Conservation (phyloP, 176 grass and related monocot genomes). For the Bonia amplexicaulis region DNA sequence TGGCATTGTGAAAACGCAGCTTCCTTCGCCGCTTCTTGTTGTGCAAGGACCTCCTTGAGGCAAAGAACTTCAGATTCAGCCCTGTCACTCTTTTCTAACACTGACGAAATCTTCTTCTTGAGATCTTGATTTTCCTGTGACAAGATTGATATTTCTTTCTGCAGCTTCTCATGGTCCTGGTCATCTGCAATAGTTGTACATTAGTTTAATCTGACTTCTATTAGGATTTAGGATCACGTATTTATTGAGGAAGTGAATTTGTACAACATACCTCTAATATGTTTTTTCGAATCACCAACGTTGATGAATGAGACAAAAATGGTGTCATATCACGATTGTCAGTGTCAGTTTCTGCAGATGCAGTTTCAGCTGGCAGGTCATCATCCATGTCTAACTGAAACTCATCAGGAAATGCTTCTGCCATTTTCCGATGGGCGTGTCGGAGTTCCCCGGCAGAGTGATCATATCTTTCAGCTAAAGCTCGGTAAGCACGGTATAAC, state of each 20-base stretch:
- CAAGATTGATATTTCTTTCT: conserved; percentile 77
- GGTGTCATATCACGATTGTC: conserved; percentile 47
- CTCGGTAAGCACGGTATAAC: conserved; percentile 90
- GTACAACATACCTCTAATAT: conserved; percentile 40
- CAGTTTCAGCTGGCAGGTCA: conserved; percentile 54
- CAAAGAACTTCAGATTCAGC: conserved; percentile 52
- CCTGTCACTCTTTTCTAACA: conserved; percentile 48
- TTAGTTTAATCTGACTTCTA: conserved; percentile 15
- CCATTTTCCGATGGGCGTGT: conserved; percentile 78
- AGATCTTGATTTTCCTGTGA: conserved; percentile 87
- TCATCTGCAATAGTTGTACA: conserved; percentile 33
- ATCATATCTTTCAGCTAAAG: conserved; percentile 90
- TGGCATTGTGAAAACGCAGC: conserved; percentile 55
- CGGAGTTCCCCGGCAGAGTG: conserved; percentile 84
- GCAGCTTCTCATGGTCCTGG: conserved; percentile 57
- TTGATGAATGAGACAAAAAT: conserved; percentile 56
- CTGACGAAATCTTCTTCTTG: conserved; percentile 57
- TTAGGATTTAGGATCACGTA: background rate
- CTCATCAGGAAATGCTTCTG: conserved; percentile 87
- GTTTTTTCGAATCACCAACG: conserved; percentile 44
- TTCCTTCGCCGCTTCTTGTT: conserved; percentile 63
- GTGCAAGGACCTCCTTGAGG: conserved; percentile 54
- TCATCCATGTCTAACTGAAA: conserved; percentile 66
- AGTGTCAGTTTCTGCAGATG: conserved; percentile 33
- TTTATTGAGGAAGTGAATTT: background rate